phyloP scores from a whole-genome alignment of 805 yeast genomes.

The Metahyphopichia silvanorum region DNA sequence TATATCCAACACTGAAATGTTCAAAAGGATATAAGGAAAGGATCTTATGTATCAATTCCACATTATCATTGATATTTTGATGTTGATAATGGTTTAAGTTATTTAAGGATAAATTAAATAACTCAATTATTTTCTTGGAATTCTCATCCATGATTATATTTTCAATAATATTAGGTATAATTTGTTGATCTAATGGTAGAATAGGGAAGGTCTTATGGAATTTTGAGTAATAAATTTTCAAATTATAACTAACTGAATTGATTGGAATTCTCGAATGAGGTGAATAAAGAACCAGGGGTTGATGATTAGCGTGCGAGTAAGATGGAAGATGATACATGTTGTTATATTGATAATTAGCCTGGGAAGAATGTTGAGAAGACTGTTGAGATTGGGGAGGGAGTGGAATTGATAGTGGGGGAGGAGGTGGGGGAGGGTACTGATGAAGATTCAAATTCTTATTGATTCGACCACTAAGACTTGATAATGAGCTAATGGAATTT shows the following conservation, averaged over 20 bases:
- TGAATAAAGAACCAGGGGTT: constrained; percentile 4
- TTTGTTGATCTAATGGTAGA: constrained; percentile 32
- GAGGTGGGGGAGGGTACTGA: constrained; percentile 1
- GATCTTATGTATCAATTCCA: constrained; percentile 31
- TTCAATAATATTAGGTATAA: constrained; percentile 18
- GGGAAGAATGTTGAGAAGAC: constrained; percentile 6
- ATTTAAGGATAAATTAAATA: constrained; percentile 40
- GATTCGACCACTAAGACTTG: constrained; percentile 29
- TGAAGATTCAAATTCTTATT: constrained; percentile 11
- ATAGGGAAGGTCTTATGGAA: constrained; percentile 47
- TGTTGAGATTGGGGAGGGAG: constrained; percentile 5
- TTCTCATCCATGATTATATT: constrained; percentile 21
- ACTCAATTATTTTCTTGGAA: constrained; percentile 31
- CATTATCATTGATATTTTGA: constrained; percentile 28
- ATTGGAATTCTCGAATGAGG: constrained; percentile 8
- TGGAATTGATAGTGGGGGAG: neutral
- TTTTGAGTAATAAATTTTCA: constrained; percentile 39
- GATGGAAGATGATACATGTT: neutral
- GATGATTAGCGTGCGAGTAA: constrained; percentile 6
- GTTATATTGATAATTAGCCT: constrained; percentile 9
- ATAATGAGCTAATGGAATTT: constrained; percentile 28
- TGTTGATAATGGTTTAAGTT: constrained; percentile 31
- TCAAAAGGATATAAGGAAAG: constrained; percentile 34
- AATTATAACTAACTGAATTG: constrained; percentile 25
- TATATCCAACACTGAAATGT: constrained; percentile 13